Evolutionary conservation across 1,284 basidiomycete species (phyloP).

Genomic region (Sporisorium scitamineum): DNA sequence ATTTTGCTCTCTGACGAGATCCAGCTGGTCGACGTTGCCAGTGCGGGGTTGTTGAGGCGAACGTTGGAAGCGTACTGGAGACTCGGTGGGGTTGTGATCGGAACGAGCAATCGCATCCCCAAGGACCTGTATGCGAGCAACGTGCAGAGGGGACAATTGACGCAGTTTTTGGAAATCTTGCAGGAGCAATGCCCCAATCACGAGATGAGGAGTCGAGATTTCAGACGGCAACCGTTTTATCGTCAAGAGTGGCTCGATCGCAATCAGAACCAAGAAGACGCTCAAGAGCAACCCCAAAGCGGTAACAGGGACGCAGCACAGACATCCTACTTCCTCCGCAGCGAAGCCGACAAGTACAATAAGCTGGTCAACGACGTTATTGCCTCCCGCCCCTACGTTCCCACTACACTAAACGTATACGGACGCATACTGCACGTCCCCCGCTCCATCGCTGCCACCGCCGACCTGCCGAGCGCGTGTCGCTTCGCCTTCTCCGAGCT

Average conservation of each 20-base stretch:
- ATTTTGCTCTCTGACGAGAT: conserved; percentile 79
- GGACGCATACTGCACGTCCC: conserved; percentile 74
- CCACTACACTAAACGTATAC: conserved; percentile 70
- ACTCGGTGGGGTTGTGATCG: conserved; percentile 78
- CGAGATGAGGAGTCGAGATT: conserved; percentile 71
- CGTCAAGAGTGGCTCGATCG: conserved; percentile 42
- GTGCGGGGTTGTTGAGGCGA: conserved; percentile 76
- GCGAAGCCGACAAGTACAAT: conserved; percentile 44
- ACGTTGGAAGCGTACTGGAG: conserved; percentile 82
- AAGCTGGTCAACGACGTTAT: conserved; percentile 19
- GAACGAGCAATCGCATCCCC: conserved; percentile 75
- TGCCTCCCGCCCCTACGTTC: conserved; percentile 13
- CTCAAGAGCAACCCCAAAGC: neutral
- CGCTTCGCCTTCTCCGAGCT: conserved; percentile 76
- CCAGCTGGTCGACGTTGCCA: conserved; percentile 79
- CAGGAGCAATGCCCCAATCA: conserved; percentile 77
- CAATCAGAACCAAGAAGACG: conserved; percentile 7
- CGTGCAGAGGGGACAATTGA: conserved; percentile 75
- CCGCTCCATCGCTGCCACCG: conserved; percentile 67
- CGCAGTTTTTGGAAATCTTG: conserved; percentile 76
- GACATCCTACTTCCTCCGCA: conserved; percentile 51
- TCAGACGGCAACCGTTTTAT: conserved; percentile 69
- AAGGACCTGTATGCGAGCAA: conserved; percentile 80
- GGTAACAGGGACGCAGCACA: neutral
- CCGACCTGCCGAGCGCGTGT: conserved; percentile 68